Base-by-base conservation (phyloP, 164 flowering plant species). In the Saururus chinensis region DNA sequence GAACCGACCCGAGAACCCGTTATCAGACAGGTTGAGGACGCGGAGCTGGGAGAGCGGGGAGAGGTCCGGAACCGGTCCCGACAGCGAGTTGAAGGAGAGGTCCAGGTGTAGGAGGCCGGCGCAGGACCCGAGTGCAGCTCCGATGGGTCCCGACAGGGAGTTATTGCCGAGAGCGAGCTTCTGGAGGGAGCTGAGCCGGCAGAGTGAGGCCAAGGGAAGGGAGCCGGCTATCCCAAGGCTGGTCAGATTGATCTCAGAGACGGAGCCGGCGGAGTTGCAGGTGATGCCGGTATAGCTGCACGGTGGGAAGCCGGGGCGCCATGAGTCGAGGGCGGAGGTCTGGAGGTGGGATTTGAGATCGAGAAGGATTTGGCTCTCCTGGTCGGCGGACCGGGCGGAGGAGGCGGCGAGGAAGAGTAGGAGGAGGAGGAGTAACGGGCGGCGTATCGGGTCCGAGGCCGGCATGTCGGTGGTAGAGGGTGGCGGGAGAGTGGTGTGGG, bases 281-380 rank as follows among this genome's bases (percentile, higher is more conserved):
- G 19, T 51, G 19, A 88, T 51, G 21, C 96, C 96, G 40, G 73
- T 60, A 76, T 84, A 88, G 63, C 66, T 78, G 78, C 89, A 82
- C 0, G 60, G 37, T 1, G 64, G 11, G 49, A 45, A 49, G 0
- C 19, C 63, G 4, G 66, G 53, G 3, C 16, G 51, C 95, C 95
- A 87, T 12, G 90, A 56, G 51, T 60, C 68, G 57, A 85, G 80
- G 11, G 68, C 62, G 14, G 40, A 10, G 0, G 80, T 17, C 9
- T 51, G 48, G 10, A 86, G 61, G 0, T 78, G 53, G 25, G 80
- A 23, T 54, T 83, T 84, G 59, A 87, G 61, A 7, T 81, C 62
- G 37, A 80, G 60, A 45, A 87, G 75, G 21, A 65, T 56, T 55
- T 74, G 72, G 21, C 70, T 70, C 62, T 84, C 88, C 25, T 22